Percentiles rank a stretch among this genome's conserved stretches.
These are phyloP conservation scores for Uronychia setigera DNA, from an alignment of 73 alveolate genomes.

Conservation along the genomic window DNA sequence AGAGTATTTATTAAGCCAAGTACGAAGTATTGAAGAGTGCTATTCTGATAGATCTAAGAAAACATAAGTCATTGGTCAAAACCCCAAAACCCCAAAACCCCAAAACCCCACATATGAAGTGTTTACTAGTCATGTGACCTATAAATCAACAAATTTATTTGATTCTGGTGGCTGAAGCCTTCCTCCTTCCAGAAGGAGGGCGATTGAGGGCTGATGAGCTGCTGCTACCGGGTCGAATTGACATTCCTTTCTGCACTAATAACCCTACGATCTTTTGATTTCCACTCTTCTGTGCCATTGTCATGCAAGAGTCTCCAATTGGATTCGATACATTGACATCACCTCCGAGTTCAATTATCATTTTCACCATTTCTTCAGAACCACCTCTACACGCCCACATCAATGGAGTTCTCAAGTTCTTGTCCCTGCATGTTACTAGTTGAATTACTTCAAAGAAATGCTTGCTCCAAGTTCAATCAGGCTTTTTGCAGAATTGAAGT, in stretches of 20 bases:
- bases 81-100: slow-evolving; percentile 23
- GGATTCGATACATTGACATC: slow-evolving; percentile 44
- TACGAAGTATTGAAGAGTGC: neutral
- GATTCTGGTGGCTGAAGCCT: neutral
- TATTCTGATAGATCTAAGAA: neutral
- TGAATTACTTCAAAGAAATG: neutral
- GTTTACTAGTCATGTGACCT: too few species aligned
- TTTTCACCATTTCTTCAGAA: slow-evolving; percentile 40
- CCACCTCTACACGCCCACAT: slow-evolving; percentile 62
- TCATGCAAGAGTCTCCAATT: slow-evolving; percentile 25
- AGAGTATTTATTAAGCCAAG: too few species aligned
- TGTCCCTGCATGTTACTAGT: slow-evolving; percentile 20
- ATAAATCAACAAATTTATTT: too few species aligned
- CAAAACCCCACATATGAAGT: too few species aligned
- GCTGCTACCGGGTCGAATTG: slow-evolving; percentile 53
- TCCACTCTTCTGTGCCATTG: slow-evolving; percentile 53
- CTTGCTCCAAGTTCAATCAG: slow-evolving; percentile 61
- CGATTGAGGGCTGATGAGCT: neutral
- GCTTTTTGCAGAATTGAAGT: slow-evolving; percentile 35
- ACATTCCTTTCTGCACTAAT: slow-evolving; percentile 40
- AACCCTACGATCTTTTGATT: slow-evolving; percentile 46
- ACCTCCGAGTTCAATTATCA: slow-evolving; percentile 35
- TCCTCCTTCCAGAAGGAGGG: neutral
- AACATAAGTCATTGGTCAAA: neutral
- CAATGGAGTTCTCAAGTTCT: slow-evolving; percentile 44